These are phyloP conservation scores for Phanerodontia chrysosporium DNA, from an alignment of 768 basidiomycete species.

Conservation along the genomic window DNA sequence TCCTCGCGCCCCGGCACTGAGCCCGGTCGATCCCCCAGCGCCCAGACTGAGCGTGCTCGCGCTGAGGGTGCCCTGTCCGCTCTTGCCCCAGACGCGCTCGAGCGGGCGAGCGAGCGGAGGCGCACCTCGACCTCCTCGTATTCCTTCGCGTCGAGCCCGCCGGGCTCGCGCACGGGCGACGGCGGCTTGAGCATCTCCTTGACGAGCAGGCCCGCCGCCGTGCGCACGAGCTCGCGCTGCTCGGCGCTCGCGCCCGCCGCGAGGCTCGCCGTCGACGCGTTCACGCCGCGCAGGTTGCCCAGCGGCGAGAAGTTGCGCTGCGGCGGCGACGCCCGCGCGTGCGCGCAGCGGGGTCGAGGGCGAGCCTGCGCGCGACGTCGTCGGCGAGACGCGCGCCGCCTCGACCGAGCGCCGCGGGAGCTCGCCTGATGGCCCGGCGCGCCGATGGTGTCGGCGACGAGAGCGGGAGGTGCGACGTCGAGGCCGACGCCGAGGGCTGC, in stretches of 20 bases:
- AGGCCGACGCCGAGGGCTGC: conserved; percentile 38
- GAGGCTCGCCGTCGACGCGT: conserved; percentile 57
- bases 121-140: conserved; percentile 77
- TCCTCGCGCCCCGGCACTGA: conserved; percentile 63
- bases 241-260: conserved; percentile 35
- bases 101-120: conserved; percentile 54
- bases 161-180: conserved; percentile 46
- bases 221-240: conserved; percentile 64
- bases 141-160: conserved; percentile 47
- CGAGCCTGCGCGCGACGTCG: conserved; percentile 37
- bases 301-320: conserved; percentile 33
- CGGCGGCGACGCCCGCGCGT: conserved; percentile 25
- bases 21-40: conserved; percentile 27
- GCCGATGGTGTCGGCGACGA: conserved; percentile 22
- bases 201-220: conserved; percentile 59
- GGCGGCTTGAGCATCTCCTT: conserved; percentile 63
- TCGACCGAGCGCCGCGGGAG: neutral
- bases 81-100: conserved; percentile 77
- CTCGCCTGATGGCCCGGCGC: conserved; percentile 24
- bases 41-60: conserved; percentile 31
- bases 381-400: conserved; percentile 26
- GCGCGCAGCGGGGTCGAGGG: conserved; percentile 45
- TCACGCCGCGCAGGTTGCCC: conserved; percentile 52
- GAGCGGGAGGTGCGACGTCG: conserved; percentile 49
- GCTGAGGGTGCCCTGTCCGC: conserved; percentile 41